Conservation (phyloP, 1,284 basidiomycete genomes). For the Marasmius fiardii region DNA sequence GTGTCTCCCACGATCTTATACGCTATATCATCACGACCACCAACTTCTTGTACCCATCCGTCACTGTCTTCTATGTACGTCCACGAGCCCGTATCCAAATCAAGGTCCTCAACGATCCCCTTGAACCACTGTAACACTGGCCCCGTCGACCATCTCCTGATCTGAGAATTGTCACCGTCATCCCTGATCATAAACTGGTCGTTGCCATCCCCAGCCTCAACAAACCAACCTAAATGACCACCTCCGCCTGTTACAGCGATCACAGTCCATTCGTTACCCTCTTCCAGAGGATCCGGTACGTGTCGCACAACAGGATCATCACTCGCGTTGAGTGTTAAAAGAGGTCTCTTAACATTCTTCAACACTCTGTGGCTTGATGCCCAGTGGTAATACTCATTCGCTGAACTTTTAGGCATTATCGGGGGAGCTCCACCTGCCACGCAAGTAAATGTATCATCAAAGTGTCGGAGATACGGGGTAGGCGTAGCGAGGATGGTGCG, state of each 20-base stretch:
- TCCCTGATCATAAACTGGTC: neutral
- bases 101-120: slow-evolving; percentile 1
- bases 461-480: slow-evolving; percentile 53
- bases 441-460: slow-evolving; percentile 69
- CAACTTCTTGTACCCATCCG: slow-evolving; percentile 6
- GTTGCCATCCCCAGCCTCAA: neutral
- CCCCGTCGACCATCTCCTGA: neutral
- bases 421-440: slow-evolving; percentile 78
- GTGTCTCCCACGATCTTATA: neutral
- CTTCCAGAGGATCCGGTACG: neutral
- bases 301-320: slow-evolving; percentile 5
- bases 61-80: slow-evolving; percentile 4
- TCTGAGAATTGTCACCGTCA: neutral
- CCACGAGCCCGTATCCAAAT: neutral
- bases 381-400: slow-evolving; percentile 82
- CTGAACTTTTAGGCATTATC: slow-evolving; percentile 76
- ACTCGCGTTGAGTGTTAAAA: neutral
- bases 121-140: slow-evolving; percentile 3
- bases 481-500: slow-evolving; percentile 42
- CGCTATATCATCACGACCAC: neutral
- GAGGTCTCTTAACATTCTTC: neutral
- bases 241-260: slow-evolving; percentile 1
- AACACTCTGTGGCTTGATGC: slow-evolving; percentile 42
- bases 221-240: slow-evolving; percentile 7
- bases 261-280: neutral